Evolutionary conservation across 2,329 filamentous ascomycete species (phyloP), one percentile per base, ranked within the genome.

Genomic region (Scolecobasidium constrictum): DNA sequence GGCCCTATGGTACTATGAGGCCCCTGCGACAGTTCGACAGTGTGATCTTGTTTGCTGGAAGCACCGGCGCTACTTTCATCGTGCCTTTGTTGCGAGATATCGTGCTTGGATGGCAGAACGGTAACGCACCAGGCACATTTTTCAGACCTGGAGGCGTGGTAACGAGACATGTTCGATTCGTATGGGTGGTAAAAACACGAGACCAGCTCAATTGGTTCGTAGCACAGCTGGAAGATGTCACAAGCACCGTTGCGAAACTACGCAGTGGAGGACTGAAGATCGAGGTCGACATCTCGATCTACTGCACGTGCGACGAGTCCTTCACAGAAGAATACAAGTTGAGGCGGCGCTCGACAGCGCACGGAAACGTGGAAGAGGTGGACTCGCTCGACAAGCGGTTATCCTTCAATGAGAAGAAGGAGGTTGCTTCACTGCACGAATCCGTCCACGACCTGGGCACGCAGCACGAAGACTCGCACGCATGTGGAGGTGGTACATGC

Each of bases 11-110:
- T 15, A 56, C 52, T 18, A 57, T 73, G 4, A 56, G 72, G 40
- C 63, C 69, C 2, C 57, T 79, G 13, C 64, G 67, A 17, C 75
- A 78, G 50, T 80, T 78, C 46, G 76, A 81, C 47, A 77, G 68
- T 43, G 65, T 78, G 2, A 60, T 80, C 1, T 56, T 81, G 1
- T 58, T 81, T 6, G 74, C 76, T 5, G 75, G 75, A 17, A 73
- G 73, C 15, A 78, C 72, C 36, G 78, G 78, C 2, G 71, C 71
- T 18, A 74, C 73, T 0, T 80, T 75, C 50, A 72, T 68, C 1
- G 52, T 75, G 9, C 75, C 77, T 1, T 53, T 77, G 2, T 59
- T 78, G 26, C 66, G 74, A 19, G 69, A 77, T 40, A 59, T 79
- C n/a, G 57, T 77, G 2, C 57, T 63, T n/a, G 61, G 56, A 18